These are phyloP conservation scores for Psophocarpus tetragonolobus DNA, from an alignment of 306 rosid genomes.

Conservation along the genomic window DNA sequence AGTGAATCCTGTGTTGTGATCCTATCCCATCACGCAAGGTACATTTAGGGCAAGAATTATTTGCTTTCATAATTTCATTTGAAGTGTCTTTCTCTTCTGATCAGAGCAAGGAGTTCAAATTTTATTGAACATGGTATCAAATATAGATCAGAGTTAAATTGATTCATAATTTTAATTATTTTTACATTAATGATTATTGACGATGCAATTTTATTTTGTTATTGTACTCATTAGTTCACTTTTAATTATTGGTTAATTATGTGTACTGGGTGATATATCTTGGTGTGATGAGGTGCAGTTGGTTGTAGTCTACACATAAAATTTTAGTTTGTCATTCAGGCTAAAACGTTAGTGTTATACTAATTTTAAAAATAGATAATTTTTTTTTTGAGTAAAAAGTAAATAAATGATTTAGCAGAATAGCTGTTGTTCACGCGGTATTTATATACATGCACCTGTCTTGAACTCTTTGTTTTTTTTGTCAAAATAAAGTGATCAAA, in stretches of 20 bases:
- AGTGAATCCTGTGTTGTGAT: not conserved
- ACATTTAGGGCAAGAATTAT: not conserved
- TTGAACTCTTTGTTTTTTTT: not conserved
- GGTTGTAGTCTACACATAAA: not conserved
- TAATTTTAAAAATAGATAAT: too few species aligned
- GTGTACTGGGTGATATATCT: not conserved
- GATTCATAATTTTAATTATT: too few species aligned
- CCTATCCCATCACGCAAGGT: not conserved
- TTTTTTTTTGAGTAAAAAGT: too few species aligned
- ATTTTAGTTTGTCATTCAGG: too few species aligned
- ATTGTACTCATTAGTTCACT: too few species aligned
- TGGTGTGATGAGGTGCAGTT: not conserved
- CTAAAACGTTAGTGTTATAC: too few species aligned
- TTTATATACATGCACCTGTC: not conserved
- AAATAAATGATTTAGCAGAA: not conserved
- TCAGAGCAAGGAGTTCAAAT: not conserved
- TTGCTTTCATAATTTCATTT: not conserved
- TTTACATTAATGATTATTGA: too few species aligned
- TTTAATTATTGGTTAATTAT: not conserved
- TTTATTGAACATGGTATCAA: not conserved
- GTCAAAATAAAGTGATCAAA: too few species aligned
- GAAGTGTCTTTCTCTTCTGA: not conserved
- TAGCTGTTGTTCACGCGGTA: not conserved
- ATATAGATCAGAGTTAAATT: too few species aligned
- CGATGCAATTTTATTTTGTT: too few species aligned